These are phyloP conservation scores for Fusarium mexicanum DNA, from an alignment of 2,329 filamentous ascomycete genomes.

Conservation along the genomic window DNA sequence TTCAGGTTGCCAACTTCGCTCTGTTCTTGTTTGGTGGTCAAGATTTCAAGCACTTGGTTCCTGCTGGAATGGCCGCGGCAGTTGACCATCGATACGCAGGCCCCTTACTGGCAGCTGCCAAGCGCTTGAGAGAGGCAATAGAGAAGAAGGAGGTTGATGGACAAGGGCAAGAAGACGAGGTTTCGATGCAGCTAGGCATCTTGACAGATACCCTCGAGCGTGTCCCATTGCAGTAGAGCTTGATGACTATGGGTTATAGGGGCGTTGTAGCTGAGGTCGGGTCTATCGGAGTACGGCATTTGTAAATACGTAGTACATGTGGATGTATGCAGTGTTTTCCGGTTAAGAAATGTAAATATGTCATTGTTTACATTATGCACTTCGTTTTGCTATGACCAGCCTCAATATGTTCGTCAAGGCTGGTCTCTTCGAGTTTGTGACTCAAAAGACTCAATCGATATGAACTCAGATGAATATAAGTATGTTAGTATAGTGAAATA, in stretches of 20 bases:
- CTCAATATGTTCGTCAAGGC: background rate
- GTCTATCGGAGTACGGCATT: constrained; percentile 13
- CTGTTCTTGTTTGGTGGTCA: constrained; percentile 63
- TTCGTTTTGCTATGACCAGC: too few relatives aligned
- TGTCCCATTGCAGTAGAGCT: constrained; percentile 51
- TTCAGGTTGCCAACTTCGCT: constrained; percentile 70
- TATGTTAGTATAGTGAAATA: background rate
- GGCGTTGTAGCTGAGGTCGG: constrained; percentile 11
- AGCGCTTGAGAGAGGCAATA: constrained; percentile 46
- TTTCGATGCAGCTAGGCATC: constrained; percentile 53
- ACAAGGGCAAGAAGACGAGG: constrained; percentile 42
- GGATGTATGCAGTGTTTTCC: background rate
- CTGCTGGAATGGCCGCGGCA: constrained; percentile 64
- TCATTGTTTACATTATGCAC: background rate
- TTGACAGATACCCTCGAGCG: constrained; percentile 55
- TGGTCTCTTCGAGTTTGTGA: too few relatives aligned
- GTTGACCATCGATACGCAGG: constrained; percentile 68
- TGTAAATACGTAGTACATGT: background rate
- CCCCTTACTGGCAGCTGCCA: constrained; percentile 60
- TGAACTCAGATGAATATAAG: background rate
- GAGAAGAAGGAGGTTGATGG: constrained; percentile 47
- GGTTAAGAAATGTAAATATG: background rate
- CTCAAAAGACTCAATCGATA: background rate
- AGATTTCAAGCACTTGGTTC: constrained; percentile 59
- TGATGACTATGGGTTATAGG: background rate